These are phyloP conservation scores for Pseudogymnoascus pannorum DNA, from an alignment of 2,329 filamentous ascomycete genomes.

Conservation along the genomic window DNA sequence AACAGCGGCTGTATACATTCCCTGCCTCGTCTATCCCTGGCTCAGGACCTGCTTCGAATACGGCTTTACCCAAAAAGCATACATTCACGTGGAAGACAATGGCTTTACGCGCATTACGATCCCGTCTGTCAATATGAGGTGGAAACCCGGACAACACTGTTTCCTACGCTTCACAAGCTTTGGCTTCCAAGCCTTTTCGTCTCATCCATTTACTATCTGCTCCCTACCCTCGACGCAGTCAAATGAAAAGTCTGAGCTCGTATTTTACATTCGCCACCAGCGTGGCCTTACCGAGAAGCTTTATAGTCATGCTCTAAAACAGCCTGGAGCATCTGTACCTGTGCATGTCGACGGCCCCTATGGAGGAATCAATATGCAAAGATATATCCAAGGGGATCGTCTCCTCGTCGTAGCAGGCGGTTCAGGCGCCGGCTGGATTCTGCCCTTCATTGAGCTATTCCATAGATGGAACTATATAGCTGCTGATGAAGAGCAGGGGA, in stretches of 20 bases:
- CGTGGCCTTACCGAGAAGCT: conserved; percentile 43
- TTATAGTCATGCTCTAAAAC: conserved; percentile 31
- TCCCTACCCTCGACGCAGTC: conserved; percentile 33
- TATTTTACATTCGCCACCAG: conserved; percentile 46
- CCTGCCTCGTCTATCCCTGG: conserved; percentile 39
- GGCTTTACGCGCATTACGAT: conserved; percentile 38
- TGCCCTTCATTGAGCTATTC: conserved; percentile 39
- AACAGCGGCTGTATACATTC: conserved; percentile 43
- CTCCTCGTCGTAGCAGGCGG: conserved; percentile 47
- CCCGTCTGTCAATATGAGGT: conserved; percentile 31
- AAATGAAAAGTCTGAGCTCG: conserved; percentile 31
- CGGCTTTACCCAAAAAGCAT: conserved; percentile 39
- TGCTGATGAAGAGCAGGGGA: conserved; percentile 5
- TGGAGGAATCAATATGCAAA: conserved; percentile 39
- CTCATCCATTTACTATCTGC: conserved; percentile 32
- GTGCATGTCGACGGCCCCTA: conserved; percentile 54
- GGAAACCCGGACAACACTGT: conserved; percentile 56
- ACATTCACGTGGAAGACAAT: conserved; percentile 34
- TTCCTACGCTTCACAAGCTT: conserved; percentile 24
- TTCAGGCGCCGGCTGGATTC: conserved; percentile 46
- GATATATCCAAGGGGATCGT: conserved; percentile 34
- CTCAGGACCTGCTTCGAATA: conserved; percentile 42
- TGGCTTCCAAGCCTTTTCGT: conserved; percentile 33
- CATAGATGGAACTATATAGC: background rate
- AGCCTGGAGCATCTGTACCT: conserved; percentile 32